Percentiles rank a stretch among this genome's conserved stretches.
phyloP scores from a whole-genome alignment of 108 stramenopile genomes.

The Schizochytrium sp. region DNA sequence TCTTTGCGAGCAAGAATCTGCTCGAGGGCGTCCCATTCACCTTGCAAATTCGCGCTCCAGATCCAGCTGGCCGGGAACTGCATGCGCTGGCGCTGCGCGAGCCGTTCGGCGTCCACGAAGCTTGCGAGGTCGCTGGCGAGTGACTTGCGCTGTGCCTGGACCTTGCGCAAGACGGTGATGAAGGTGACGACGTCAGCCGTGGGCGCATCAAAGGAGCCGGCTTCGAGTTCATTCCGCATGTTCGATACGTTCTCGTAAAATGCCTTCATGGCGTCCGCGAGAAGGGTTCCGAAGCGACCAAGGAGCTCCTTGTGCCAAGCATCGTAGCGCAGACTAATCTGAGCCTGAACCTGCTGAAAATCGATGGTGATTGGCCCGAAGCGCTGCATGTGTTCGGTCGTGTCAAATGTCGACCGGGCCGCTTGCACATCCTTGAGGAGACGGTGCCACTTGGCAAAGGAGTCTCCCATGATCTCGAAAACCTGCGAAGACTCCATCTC shows the following conservation, averaged over 20 bases:
- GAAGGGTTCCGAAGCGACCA: constrained; percentile 66
- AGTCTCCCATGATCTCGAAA: constrained; percentile 58
- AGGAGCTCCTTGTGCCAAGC: constrained; percentile 94
- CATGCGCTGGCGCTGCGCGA: constrained; percentile 76
- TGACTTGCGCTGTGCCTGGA: constrained; percentile 48
- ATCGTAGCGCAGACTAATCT: constrained; percentile 91
- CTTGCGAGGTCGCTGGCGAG: constrained; percentile 60
- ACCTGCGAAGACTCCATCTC: constrained; percentile 76
- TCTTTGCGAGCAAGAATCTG: constrained; percentile 70
- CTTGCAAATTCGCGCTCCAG: constrained; percentile 66
- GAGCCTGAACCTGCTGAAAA: constrained; percentile 77
- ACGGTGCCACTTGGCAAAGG: constrained; percentile 57
- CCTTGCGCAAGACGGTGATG: constrained; percentile 81
- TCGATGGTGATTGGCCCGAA: constrained; percentile 81
- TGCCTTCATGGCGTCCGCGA: constrained; percentile 57
- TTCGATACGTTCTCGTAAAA: constrained; percentile 55
- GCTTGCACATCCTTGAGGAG: constrained; percentile 70
- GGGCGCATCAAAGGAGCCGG: constrained; percentile 64
- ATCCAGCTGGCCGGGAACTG: constrained; percentile 79
- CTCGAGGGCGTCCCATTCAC: constrained; percentile 70
- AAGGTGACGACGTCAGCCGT: constrained; percentile 81
- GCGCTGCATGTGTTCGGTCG: constrained; percentile 56
- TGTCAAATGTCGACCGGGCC: constrained; percentile 74
- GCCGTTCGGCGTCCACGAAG: constrained; percentile 65
- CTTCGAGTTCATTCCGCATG: constrained; percentile 68